A percentile compares a stretch with the other conserved stretches of the same genome.
Evolutionary conservation across 805 yeast genomes (phyloP).

Genomic region (Saccharomycopsis lassenensis): DNA sequence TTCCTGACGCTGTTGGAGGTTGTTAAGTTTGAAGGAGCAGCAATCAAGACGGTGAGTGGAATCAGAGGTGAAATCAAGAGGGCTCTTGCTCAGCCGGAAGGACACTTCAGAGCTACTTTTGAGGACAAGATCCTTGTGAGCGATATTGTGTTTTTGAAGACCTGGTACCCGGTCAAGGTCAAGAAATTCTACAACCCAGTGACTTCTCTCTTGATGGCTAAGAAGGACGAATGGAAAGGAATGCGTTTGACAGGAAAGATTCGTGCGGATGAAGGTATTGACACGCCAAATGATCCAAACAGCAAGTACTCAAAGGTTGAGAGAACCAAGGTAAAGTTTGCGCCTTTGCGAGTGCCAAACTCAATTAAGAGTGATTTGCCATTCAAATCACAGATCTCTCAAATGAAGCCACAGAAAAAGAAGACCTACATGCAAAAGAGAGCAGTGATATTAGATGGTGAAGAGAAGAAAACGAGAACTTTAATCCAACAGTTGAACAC

Average conservation of each 20-base stretch:
- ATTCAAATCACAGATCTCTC: constrained; percentile 80
- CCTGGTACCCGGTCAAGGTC: constrained; percentile 94
- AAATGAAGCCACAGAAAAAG: constrained; percentile 80
- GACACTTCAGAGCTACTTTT: constrained; percentile 90
- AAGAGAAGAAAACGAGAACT: constrained; percentile 86
- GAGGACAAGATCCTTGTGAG: constrained; percentile 90
- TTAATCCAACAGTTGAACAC: constrained; percentile 82
- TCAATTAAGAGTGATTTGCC: constrained; percentile 70
- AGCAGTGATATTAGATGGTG: constrained; percentile 88
- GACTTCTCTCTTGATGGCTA: constrained; percentile 66
- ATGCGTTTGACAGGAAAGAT: constrained; percentile 93
- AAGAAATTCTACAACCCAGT: constrained; percentile 93
- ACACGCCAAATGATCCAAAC: constrained; percentile 47
- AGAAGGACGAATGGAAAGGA: constrained; percentile 89
- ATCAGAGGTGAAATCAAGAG: constrained; percentile 95
- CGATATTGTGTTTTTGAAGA: constrained; percentile 80
- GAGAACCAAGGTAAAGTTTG: constrained; percentile 75
- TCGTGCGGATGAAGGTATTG: constrained; percentile 60
- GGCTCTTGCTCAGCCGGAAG: constrained; percentile 89
- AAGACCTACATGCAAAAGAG: constrained; percentile 77
- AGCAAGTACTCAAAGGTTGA: constrained; percentile 61
- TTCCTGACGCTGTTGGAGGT: constrained; percentile 86
- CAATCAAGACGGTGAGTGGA: constrained; percentile 93
- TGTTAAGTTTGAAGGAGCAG: constrained; percentile 96
- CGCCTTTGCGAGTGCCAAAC: constrained; percentile 79